Evolutionary conservation across 805 yeast genomes (phyloP).

Genomic region (Sugiyamaella valdiviana): DNA sequence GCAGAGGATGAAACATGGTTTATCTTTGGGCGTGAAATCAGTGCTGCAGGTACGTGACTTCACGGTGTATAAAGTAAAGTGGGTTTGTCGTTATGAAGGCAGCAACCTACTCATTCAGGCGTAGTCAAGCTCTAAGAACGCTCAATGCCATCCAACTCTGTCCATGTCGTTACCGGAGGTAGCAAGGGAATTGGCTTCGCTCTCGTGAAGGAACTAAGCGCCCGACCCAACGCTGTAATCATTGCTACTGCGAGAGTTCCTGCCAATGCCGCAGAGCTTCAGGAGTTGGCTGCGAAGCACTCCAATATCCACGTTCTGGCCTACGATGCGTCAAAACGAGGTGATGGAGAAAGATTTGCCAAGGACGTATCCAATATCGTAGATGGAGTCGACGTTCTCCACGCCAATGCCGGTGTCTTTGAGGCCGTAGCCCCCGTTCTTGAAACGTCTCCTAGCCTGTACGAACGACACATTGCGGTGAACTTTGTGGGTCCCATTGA

Average conservation of each 20-base stretch:
- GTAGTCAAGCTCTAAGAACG: neutral
- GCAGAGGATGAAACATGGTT: too few relatives aligned
- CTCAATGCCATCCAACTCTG: conserved; percentile 27
- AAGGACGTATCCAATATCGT: conserved; percentile 13
- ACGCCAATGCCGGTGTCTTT: conserved; percentile 27
- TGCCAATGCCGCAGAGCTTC: conserved; percentile 10
- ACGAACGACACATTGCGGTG: conserved; percentile 18
- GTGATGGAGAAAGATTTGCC: conserved; percentile 17
- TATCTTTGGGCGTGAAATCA: too few relatives aligned
- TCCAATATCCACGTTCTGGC: conserved; percentile 24
- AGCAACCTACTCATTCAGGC: too few relatives aligned
- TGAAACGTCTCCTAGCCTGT: neutral
- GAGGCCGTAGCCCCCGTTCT: conserved; percentile 1
- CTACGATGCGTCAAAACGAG: conserved; percentile 22
- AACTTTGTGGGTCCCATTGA: conserved; percentile 28
- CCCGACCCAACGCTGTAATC: conserved; percentile 21
- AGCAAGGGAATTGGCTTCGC: conserved; percentile 34
- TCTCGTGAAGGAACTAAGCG: conserved; percentile 26
- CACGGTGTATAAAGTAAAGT: too few relatives aligned
- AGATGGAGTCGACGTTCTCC: conserved; percentile 25
- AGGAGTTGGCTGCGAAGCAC: conserved; percentile 8
- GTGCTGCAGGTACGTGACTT: too few relatives aligned
- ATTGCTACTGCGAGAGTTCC: conserved; percentile 23
- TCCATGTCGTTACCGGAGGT: conserved; percentile 32
- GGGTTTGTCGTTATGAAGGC: too few relatives aligned